These are phyloP conservation scores for Fomes fomentarius DNA, from an alignment of 1,284 basidiomycete genomes.

Conservation along the genomic window DNA sequence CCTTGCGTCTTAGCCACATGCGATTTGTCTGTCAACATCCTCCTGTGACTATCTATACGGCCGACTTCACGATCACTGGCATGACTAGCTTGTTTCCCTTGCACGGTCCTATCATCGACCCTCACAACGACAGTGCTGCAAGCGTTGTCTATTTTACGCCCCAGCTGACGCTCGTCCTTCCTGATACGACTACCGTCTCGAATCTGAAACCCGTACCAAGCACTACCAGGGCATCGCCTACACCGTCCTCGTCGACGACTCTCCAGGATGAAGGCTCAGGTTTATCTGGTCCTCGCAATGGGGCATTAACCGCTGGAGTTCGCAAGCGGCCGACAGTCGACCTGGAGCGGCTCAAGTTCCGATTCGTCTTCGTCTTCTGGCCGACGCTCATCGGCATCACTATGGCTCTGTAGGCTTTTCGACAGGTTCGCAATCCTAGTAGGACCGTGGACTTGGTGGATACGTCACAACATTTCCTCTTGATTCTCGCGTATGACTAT, in stretches of 20 bases:
- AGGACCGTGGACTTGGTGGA: too few species aligned
- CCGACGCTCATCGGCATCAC: constrained; percentile 57
- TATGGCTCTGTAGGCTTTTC: constrained; percentile 41
- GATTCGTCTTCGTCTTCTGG: constrained; percentile 58
- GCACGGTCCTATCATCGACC: constrained; percentile 24
- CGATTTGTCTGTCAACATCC: constrained; percentile 34
- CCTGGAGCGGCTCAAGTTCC: constrained; percentile 51
- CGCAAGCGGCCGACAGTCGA: constrained; percentile 34
- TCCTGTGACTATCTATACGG: constrained; percentile 32
- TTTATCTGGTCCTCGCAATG: constrained; percentile 12
- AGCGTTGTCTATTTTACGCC: constrained; percentile 22
- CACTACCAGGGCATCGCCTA: constrained; percentile 21
- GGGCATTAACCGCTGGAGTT: constrained; percentile 21
- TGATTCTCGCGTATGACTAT: background rate
- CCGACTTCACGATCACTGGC: constrained; percentile 45
- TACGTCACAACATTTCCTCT: too few species aligned
- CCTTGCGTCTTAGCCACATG: constrained; percentile 29
- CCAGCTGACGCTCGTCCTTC: constrained; percentile 29
- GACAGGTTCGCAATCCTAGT: too few species aligned
- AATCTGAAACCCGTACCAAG: constrained; percentile 23
- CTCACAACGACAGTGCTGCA: constrained; percentile 6
- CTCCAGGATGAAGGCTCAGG: constrained; percentile 7
- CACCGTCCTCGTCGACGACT: constrained; percentile 14
- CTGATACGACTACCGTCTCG: constrained; percentile 26
- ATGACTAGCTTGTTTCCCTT: constrained; percentile 37